Evolutionary conservation across 116 monocot genomes (phyloP).

Genomic region (Zostera marina): DNA sequence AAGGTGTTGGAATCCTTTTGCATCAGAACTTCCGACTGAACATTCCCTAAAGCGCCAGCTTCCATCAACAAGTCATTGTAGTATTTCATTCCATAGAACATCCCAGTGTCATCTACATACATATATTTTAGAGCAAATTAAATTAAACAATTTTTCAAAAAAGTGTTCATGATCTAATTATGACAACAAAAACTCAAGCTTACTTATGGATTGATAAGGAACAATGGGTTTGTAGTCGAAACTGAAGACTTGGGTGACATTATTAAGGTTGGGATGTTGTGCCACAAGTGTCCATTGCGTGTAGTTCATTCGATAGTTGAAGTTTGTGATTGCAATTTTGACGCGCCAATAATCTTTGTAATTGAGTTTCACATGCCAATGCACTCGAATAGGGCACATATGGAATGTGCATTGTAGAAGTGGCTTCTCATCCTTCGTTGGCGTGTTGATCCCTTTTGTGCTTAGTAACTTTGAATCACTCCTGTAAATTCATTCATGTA

Average conservation of each 20-base stretch:
- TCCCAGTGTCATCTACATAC: conserved; percentile 38
- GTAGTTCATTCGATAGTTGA: conserved; percentile 16
- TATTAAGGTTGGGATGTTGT: conserved; percentile 21
- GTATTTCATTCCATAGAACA: conserved; percentile 46
- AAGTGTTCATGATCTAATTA: too few relatives aligned
- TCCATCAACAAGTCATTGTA: conserved; percentile 58
- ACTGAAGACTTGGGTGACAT: conserved; percentile 10
- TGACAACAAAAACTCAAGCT: not conserved
- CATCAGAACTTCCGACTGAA: conserved; percentile 78
- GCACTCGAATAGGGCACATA: conserved; percentile 25
- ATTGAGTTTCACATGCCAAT: conserved; percentile 31
- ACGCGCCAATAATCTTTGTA: conserved; percentile 27
- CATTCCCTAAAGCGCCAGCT: conserved; percentile 55
- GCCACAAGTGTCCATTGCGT: conserved; percentile 21
- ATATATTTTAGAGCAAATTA: not conserved
- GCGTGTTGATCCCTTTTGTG: conserved; percentile 31
- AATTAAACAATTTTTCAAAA: not conserved
- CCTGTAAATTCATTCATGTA: conserved; percentile 10
- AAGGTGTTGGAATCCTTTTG: conserved; percentile 44
- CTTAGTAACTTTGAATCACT: conserved; percentile 46
- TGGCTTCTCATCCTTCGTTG: conserved; percentile 30
- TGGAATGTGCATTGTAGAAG: conserved; percentile 25
- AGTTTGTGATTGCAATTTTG: conserved; percentile 26
- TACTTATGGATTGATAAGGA: conserved; percentile 13
- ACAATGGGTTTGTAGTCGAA: conserved; percentile 17